phyloP scores from a whole-genome alignment of 2,329 filamentous ascomycete species.

The Alternaria brassicae region DNA sequence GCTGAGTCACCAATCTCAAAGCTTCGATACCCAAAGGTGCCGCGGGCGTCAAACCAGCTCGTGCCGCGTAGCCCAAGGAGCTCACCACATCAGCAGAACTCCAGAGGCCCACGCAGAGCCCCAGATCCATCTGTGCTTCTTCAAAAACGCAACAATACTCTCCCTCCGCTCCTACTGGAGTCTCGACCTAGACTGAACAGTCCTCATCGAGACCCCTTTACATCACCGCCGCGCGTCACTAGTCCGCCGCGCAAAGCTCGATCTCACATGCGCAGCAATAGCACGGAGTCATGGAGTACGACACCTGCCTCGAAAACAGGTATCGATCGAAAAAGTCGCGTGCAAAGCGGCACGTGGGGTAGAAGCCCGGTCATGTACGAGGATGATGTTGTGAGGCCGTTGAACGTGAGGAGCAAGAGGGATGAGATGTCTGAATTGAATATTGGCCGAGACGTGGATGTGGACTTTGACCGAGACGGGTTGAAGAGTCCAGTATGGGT shows the following conservation, averaged over 20 bases:
- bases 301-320: conserved; percentile 22
- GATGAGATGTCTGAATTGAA: conserved; percentile 30
- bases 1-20: conserved; percentile 54
- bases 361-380: conserved; percentile 40
- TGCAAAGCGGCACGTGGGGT: conserved; percentile 37
- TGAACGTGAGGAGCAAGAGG: conserved; percentile 32
- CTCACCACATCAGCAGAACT: conserved; percentile 6
- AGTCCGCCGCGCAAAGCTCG: conserved; percentile 32
- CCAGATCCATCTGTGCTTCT: conserved; percentile 20
- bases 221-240: conserved; percentile 14
- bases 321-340: conserved; percentile 29
- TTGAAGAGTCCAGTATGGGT: conserved; percentile 63
- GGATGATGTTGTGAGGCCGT: conserved; percentile 30
- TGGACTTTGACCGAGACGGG: conserved; percentile 27
- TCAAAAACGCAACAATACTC: conserved; percentile 25
- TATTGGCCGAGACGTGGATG: conserved; percentile 24
- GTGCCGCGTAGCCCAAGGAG: conserved; percentile 51
- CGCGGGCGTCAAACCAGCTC: conserved; percentile 55
- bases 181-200: conserved; percentile 26
- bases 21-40: conserved; percentile 58
- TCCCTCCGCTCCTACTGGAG: conserved; percentile 45
- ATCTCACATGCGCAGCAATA: conserved; percentile 34
- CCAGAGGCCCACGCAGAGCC: conserved; percentile 18
- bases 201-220: conserved; percentile 36
- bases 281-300: conserved; percentile 33